These are phyloP conservation scores for Aspergillus nanangensis DNA, from an alignment of 495 filamentous ascomycete genomes.

Conservation along the genomic window DNA sequence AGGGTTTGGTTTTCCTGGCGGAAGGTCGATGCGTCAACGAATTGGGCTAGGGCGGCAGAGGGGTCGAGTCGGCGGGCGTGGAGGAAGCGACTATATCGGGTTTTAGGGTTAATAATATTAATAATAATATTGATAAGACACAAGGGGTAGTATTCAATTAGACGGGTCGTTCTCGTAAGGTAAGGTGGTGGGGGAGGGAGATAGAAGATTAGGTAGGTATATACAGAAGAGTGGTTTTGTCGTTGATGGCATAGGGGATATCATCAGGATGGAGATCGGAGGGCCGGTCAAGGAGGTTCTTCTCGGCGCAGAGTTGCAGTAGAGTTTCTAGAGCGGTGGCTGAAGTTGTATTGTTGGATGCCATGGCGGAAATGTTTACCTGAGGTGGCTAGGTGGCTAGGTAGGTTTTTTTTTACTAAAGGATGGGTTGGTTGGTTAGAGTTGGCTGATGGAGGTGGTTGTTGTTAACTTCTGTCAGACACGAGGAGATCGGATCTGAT, in stretches of 20 bases:
- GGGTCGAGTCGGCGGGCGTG: constrained; percentile 20
- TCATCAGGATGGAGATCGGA: constrained; percentile 17
- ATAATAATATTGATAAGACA: no score
- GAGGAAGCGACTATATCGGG: constrained; percentile 26
- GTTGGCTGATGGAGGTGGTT: no score
- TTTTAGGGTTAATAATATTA: no score
- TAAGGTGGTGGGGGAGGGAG: no score
- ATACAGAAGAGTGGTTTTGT: constrained; percentile 27
- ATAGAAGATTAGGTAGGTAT: background rate
- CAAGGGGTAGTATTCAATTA: constrained; percentile 5
- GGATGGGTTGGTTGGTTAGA: no score
- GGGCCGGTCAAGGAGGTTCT: constrained; percentile 17
- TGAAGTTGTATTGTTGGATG: background rate
- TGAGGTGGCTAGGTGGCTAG: background rate
- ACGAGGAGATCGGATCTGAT: no score
- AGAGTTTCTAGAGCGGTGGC: constrained; percentile 11
- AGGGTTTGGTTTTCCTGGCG: constrained; percentile 15
- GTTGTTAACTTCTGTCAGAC: no score
- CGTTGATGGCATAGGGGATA: constrained; percentile 21
- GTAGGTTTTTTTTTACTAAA: background rate
- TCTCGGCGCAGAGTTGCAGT: constrained; percentile 12
- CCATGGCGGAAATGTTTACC: no score
- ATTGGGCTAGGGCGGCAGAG: constrained; percentile 16
- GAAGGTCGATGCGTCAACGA: constrained; percentile 17
- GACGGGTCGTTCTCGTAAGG: background rate